Conservation (phyloP, 306 rosid genomes). For the Cucumis melo region DNA sequence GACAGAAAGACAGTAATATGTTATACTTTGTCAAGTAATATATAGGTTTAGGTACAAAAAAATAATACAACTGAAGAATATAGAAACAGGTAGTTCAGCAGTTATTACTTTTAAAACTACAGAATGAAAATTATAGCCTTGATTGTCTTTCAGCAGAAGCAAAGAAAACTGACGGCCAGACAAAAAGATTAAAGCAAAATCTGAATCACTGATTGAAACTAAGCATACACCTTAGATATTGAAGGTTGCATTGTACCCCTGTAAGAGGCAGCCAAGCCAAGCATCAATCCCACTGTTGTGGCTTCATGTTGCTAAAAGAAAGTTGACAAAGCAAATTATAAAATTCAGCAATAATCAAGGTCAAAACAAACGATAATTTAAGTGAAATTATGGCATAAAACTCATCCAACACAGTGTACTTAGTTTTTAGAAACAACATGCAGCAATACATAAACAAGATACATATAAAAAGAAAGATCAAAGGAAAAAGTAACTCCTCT, state of each 20-base stretch:
- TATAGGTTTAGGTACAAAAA: neutral
- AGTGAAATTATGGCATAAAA: neutral
- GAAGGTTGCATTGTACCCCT: conserved; percentile 94
- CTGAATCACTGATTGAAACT: neutral
- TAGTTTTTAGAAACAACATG: neutral
- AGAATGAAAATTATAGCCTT: neutral
- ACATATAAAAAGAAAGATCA: neutral
- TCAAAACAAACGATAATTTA: neutral
- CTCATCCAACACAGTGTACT: neutral
- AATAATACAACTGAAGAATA: neutral
- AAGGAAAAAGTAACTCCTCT: neutral
- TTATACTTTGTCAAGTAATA: neutral
- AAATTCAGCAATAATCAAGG: neutral
- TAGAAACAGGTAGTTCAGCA: neutral
- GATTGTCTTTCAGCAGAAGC: neutral
- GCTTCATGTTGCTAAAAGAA: conserved; percentile 75
- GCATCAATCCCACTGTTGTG: conserved; percentile 89
- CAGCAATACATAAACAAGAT: neutral
- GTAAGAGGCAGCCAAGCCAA: conserved; percentile 90
- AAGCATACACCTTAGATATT: conserved; percentile 56
- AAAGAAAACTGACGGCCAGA: neutral
- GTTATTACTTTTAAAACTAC: neutral
- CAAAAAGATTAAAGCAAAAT: neutral
- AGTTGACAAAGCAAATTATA: conserved; percentile 14
- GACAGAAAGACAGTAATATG: conserved; percentile 12